Base-by-base conservation (phyloP, 2,329 filamentous ascomycete genomes). In the Claviceps maximensis region DNA sequence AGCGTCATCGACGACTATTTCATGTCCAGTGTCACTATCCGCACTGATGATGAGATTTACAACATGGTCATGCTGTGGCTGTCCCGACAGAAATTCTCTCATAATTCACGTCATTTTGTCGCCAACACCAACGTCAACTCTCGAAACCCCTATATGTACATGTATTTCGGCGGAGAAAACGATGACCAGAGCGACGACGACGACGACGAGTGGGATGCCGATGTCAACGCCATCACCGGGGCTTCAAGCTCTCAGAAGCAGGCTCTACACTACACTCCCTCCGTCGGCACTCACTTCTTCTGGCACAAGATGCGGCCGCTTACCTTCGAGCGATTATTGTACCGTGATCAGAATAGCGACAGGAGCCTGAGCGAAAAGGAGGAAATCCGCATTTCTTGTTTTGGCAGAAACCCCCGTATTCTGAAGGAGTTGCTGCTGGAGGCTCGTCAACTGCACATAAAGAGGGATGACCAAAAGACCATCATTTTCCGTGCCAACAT, bases 21-120 rank as follows among this genome's bases (percentile, higher is more conserved):
- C 59, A 81, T 85, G 72, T 84, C 79, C 3, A 79, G 76, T 1
- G 82, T 83, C 19, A 79, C 83, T 58, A 78, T 88, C 41, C 76
- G 81, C 46, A 75, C 79, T 29, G 82, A 87, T 54, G 84, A 88
- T 59, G 84, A 87, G 63, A 79, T 85, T 53, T 87, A 86, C 69
- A 83, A 83, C 61, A 84, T 86, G 60, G 61, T 87, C 42, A 86
- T 87, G 81, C 74, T 73, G 27, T 87, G 84, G 84, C 74, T 87
- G 2, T 74, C 82, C 2, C 67, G 71, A 36, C 83, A 87, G 64
- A 65, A 69, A 3, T 86, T 86, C 58, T 74, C 80, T 21, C 74
- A 77, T 55, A 68, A 70, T 5, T 78, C 82, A 0, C 78, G 80
- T 15, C 74, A 75, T 46, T 84, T 86, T 57, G 74, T 86, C 12